Percentiles rank a stretch among this genome's conserved stretches.
These are phyloP conservation scores for Mycena chlorophos DNA, from an alignment of 768 basidiomycete species.

Conservation along the genomic window DNA sequence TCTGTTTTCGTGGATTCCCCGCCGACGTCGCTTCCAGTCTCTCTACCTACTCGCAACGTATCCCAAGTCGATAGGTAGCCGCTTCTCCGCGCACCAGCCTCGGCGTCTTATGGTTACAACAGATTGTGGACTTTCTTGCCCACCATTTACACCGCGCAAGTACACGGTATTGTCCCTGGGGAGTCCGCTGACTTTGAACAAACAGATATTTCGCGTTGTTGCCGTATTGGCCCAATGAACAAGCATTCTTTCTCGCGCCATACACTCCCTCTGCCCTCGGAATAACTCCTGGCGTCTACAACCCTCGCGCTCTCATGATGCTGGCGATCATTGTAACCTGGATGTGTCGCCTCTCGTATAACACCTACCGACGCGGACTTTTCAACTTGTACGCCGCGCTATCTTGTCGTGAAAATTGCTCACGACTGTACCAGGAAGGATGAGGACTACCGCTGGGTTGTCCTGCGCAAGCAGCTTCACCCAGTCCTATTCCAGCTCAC, in stretches of 20 bases:
- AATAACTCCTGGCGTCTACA: constrained; percentile 49
- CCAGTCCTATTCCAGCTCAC: constrained; percentile 57
- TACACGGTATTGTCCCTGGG: neutral
- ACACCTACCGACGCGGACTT: constrained; percentile 82
- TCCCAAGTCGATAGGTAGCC: no score
- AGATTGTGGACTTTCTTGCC: constrained; percentile 80
- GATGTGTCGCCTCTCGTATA: constrained; percentile 61
- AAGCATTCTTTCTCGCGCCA: constrained; percentile 47
- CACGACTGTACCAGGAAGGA: constrained; percentile 50
- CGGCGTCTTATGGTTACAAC: constrained; percentile 31
- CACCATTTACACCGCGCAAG: constrained; percentile 59
- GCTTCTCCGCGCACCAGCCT: neutral
- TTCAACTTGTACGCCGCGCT: constrained; percentile 58
- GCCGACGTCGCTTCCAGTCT: no score
- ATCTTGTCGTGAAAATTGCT: neutral
- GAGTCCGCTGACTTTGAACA: neutral
- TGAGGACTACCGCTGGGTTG: constrained; percentile 91
- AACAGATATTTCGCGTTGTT: constrained; percentile 73
- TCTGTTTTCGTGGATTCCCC: no score
- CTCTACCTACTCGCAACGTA: no score
- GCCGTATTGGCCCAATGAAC: constrained; percentile 55
- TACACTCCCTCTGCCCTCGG: constrained; percentile 54
- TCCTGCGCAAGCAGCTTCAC: constrained; percentile 65
- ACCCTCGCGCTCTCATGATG: constrained; percentile 76
- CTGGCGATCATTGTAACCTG: constrained; percentile 14